Evolutionary conservation across 1,284 basidiomycete species (phyloP).

Genomic region (Microbotryomycetes sp.): DNA sequence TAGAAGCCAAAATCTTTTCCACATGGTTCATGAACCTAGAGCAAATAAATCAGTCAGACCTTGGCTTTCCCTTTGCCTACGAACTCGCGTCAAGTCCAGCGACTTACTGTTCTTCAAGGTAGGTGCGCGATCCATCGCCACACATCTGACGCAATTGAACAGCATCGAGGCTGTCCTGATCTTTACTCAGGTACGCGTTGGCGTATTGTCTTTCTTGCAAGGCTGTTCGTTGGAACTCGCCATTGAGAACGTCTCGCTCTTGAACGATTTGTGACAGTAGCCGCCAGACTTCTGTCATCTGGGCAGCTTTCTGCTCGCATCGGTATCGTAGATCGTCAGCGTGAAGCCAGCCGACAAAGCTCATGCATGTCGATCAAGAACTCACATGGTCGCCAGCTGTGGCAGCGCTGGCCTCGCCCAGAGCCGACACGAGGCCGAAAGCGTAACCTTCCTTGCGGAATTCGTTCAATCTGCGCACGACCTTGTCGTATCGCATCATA

Average conservation of each 20-base stretch:
- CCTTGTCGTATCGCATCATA: constrained; percentile 89
- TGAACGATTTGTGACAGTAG: constrained; percentile 46
- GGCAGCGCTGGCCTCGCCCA: constrained; percentile 52
- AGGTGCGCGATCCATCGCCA: constrained; percentile 37
- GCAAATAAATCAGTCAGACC: neutral
- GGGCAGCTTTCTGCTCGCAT: constrained; percentile 30
- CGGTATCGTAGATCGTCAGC: constrained; percentile 2
- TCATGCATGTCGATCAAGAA: constrained; percentile 25
- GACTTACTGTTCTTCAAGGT: constrained; percentile 55
- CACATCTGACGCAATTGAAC: constrained; percentile 39
- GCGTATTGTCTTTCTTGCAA: constrained; percentile 48
- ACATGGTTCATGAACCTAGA: constrained; percentile 69
- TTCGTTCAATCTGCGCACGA: constrained; percentile 65
- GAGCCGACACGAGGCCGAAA: constrained; percentile 64
- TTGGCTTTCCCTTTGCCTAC: no score
- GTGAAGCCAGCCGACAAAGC: constrained; percentile 24
- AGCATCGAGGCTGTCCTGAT: constrained; percentile 31
- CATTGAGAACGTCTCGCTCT: constrained; percentile 46
- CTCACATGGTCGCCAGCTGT: constrained; percentile 17
- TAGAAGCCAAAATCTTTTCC: constrained; percentile 73
- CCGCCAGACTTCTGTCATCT: constrained; percentile 46
- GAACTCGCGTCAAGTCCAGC: constrained; percentile 51
- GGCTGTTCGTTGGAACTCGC: constrained; percentile 39
- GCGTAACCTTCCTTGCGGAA: constrained; percentile 63
- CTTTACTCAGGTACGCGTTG: constrained; percentile 44